A percentile compares a stretch with the other conserved stretches of the same genome.
Evolutionary conservation across 2,329 filamentous ascomycete species (phyloP).

Genomic region (Aspergillus versicolor): DNA sequence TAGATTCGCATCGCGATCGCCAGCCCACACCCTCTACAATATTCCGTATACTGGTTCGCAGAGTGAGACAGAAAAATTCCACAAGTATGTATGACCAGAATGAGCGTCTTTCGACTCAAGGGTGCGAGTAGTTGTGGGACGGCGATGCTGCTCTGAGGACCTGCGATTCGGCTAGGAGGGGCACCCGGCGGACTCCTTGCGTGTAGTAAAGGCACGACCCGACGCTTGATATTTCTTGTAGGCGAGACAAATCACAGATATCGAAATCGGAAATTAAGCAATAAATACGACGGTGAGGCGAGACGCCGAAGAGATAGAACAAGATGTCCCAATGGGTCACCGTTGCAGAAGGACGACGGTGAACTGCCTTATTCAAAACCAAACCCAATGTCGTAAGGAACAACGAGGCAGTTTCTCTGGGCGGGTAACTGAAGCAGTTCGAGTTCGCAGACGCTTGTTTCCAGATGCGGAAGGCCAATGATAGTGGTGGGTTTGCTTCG

Average conservation of each 20-base stretch:
- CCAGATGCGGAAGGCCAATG: slow-evolving; percentile 16
- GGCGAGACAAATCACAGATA: slow-evolving; percentile 5
- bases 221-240: slow-evolving; percentile 7
- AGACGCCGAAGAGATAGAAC: slow-evolving; percentile 8
- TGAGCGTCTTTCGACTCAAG: slow-evolving; percentile 11
- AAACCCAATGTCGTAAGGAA: slow-evolving; percentile 6
- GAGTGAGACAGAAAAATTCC: slow-evolving; percentile 4
- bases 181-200: slow-evolving; percentile 22
- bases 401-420: slow-evolving; percentile 12
- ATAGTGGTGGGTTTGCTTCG: slow-evolving; percentile 5
- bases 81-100: slow-evolving; percentile 3
- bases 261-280: slow-evolving; percentile 2
- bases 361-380: slow-evolving; percentile 9
- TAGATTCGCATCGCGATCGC: slow-evolving; percentile 38
- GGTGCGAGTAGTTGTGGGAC: slow-evolving; percentile 4
- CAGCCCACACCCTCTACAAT: slow-evolving; percentile 19
- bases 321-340: slow-evolving; percentile 3
- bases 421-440: slow-evolving; percentile 13
- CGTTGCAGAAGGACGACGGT: background rate
- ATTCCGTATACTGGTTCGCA: background rate
- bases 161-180: slow-evolving; percentile 19
- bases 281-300: slow-evolving; percentile 7
- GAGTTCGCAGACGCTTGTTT: slow-evolving; percentile 3
- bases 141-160: background rate
- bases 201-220: slow-evolving; percentile 20